Conservation (phyloP, 192 early-diverging fungal species). For the Entophlyctis helioformis region DNA sequence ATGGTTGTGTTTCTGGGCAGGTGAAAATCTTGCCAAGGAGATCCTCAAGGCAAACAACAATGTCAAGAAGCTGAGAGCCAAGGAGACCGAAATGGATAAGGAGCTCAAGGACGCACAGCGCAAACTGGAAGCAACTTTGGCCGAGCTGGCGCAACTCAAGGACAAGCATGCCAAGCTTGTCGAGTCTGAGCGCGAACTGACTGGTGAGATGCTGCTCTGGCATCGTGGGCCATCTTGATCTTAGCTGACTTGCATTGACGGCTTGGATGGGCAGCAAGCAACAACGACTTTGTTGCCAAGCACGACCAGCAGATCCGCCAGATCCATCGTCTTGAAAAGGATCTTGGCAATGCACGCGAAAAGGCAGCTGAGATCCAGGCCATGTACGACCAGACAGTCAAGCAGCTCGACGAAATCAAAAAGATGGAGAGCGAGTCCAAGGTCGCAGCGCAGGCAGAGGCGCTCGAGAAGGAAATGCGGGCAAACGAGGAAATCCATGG, state of each 20-base stretch:
- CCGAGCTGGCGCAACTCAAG: slow-evolving; percentile 15
- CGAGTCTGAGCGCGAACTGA: slow-evolving; percentile 17
- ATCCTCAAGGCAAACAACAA: slow-evolving; percentile 53
- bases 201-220: slow-evolving; percentile 2
- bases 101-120: slow-evolving; percentile 16
- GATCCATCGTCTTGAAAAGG: slow-evolving; percentile 18
- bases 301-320: slow-evolving; percentile 23
- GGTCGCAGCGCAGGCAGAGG: slow-evolving; percentile 20
- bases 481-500: slow-evolving; percentile 17
- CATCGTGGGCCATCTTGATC: neutral
- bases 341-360: slow-evolving; percentile 6
- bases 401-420: slow-evolving; percentile 17
- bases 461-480: slow-evolving; percentile 18
- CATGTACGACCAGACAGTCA: slow-evolving; percentile 10
- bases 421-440: slow-evolving; percentile 9
- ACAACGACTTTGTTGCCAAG: slow-evolving; percentile 6
- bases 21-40: slow-evolving; percentile 65
- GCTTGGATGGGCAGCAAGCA: slow-evolving; percentile 2
- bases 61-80: slow-evolving; percentile 61
- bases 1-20: slow-evolving; percentile 14
- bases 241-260: neutral
- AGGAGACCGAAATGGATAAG: slow-evolving; percentile 52
- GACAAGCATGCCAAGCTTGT: slow-evolving; percentile 5
- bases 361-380: slow-evolving; percentile 5
- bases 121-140: slow-evolving; percentile 9